Percentiles rank a stretch among this genome's conserved stretches.
Conservation (phyloP, 805 yeast genomes). For the Suhomyces pyralidae region DNA sequence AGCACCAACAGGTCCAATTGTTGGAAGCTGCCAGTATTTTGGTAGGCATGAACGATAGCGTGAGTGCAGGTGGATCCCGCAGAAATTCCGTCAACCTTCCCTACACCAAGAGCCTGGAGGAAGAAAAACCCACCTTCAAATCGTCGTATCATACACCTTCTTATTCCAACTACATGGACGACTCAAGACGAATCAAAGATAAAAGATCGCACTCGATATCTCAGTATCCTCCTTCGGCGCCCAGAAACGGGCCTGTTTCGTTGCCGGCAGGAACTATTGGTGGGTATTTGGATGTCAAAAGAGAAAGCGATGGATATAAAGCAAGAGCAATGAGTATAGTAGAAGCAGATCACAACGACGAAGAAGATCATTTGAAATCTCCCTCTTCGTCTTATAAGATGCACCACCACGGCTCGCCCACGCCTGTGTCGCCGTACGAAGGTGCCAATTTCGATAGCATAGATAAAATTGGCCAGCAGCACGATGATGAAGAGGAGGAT, state of each 20-base stretch:
- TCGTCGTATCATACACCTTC: background rate
- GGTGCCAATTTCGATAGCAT: background rate
- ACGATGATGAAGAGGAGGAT: slow-evolving; percentile 1
- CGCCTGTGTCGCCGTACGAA: background rate
- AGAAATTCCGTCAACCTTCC: slow-evolving; percentile 4
- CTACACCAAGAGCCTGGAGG: background rate
- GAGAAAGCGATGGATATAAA: background rate
- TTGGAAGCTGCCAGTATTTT: slow-evolving; percentile 75
- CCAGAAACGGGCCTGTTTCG: slow-evolving; percentile 6
- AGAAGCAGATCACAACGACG: background rate
- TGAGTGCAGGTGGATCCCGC: slow-evolving; percentile 1
- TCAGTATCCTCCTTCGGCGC: slow-evolving; percentile 42
- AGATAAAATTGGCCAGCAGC: background rate
- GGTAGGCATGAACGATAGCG: slow-evolving; percentile 65
- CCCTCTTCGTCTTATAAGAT: slow-evolving; percentile 7
- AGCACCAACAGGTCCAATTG: slow-evolving; percentile 84
- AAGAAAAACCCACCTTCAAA: slow-evolving; percentile 1
- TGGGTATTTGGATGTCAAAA: slow-evolving; percentile 30
- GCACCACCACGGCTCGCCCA: background rate
- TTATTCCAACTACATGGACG: background rate
- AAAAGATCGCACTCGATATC: slow-evolving; percentile 42
- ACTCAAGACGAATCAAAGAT: slow-evolving; percentile 1
- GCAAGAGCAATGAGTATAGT: slow-evolving; percentile 12
- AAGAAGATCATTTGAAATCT: slow-evolving; percentile 13
- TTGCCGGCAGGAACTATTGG: slow-evolving; percentile 16